Conservation (phyloP, 208 protist genomes). For the Borovskyia barvae region DNA sequence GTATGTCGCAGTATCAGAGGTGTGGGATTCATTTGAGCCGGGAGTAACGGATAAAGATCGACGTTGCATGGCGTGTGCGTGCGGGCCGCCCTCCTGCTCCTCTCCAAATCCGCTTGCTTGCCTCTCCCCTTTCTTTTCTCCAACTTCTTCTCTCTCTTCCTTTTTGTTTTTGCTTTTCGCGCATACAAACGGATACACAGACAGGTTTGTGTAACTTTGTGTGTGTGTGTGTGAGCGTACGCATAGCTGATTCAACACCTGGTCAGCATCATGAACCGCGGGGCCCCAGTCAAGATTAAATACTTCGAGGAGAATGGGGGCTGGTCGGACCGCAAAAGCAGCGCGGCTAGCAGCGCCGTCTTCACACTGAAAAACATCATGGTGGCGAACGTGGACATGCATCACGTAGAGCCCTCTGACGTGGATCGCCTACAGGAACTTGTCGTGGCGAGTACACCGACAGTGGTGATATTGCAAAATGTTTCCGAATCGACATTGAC, state of each 20-base stretch:
- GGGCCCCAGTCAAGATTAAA: constrained; percentile 50
- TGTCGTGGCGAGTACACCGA: constrained; percentile 38
- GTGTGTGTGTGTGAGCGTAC: not conserved
- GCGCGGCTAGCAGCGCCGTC: constrained; percentile 10
- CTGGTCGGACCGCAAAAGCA: constrained; percentile 57
- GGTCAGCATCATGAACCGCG: constrained; percentile 20
- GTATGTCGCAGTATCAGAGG: too few relatives aligned
- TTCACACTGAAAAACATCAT: constrained; percentile 42
- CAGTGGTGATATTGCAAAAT: constrained; percentile 73
- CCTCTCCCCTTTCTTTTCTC: not conserved
- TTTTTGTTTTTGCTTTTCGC: constrained; percentile 8
- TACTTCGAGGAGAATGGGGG: constrained; percentile 66
- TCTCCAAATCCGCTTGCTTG: too few relatives aligned
- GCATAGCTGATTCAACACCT: not conserved
- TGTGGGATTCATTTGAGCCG: not conserved
- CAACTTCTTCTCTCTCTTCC: constrained; percentile 6
- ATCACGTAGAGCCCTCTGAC: constrained; percentile 33
- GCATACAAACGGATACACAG: constrained; percentile 3
- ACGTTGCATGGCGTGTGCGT: too few relatives aligned
- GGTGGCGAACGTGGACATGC: constrained; percentile 67
- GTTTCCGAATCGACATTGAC: constrained; percentile 35
- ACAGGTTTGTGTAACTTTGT: not conserved
- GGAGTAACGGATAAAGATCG: not conserved
- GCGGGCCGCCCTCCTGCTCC: too few relatives aligned
- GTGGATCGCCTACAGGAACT: constrained; percentile 63